These are phyloP conservation scores for Aurinia saxatilis DNA, from an alignment of 345 rosid genomes.

Conservation along the genomic window DNA sequence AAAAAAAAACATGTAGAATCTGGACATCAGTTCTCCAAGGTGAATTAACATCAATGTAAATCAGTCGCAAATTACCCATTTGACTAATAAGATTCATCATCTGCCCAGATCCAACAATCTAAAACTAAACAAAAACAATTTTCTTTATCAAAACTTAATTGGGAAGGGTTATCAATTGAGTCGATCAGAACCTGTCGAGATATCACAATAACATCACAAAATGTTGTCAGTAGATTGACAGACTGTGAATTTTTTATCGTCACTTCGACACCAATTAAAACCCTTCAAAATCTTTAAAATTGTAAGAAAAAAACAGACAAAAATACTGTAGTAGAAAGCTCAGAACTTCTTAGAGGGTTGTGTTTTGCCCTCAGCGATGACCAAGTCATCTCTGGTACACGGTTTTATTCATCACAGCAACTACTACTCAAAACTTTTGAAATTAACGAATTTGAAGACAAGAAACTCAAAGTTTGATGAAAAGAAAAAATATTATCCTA, in stretches of 20 bases:
- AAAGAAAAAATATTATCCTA: too few relatives aligned
- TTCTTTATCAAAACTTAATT: background rate
- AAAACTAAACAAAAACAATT: background rate
- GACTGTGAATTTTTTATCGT: constrained; percentile 15
- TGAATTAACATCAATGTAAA: constrained; percentile 26
- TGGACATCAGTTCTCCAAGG: constrained; percentile 35
- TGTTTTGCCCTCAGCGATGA: constrained; percentile 15
- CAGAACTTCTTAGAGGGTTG: constrained; percentile 26
- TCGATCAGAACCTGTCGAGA: constrained; percentile 27
- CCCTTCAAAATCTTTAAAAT: background rate
- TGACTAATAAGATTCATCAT: constrained; percentile 15
- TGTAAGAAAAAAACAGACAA: background rate
- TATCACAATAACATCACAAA: constrained; percentile 23
- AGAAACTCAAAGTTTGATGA: background rate
- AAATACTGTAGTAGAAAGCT: background rate
- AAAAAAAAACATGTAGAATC: background rate
- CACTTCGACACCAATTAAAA: constrained; percentile 5
- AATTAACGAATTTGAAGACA: background rate
- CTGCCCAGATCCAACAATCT: background rate
- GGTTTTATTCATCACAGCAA: constrained; percentile 2
- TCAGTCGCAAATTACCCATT: constrained; percentile 29
- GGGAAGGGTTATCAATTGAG: too few relatives aligned
- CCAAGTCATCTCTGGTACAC: constrained; percentile 10
- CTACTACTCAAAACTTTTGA: background rate
- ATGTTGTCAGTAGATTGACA: constrained; percentile 25